Evolutionary conservation across 106 monocot genomes (phyloP).

Genomic region (Allium cepa): DNA sequence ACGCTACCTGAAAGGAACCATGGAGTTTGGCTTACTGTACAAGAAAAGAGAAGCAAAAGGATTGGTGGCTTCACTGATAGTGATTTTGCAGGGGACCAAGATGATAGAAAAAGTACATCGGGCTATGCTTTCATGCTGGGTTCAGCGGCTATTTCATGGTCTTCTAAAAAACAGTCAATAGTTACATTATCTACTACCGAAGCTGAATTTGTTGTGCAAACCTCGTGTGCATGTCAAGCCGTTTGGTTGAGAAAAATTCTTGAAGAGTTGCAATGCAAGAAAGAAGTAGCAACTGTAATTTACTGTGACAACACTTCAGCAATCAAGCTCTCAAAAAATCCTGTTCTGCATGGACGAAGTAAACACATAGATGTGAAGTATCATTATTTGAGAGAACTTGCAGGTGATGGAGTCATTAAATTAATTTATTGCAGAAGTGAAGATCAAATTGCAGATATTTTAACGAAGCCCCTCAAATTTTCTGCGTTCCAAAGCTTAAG

Average conservation of each 20-base stretch:
- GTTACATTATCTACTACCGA: constrained; percentile 9
- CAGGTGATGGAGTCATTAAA: neutral
- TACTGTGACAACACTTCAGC: constrained; percentile 13
- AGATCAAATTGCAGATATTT: constrained; percentile 9
- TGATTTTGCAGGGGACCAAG: constrained; percentile 12
- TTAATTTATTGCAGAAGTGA: neutral
- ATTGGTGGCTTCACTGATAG: constrained; percentile 16
- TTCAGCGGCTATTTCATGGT: constrained; percentile 5
- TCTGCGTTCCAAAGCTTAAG: neutral
- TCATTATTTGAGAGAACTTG: constrained; percentile 11
- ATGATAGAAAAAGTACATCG: constrained; percentile 12
- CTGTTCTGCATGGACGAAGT: constrained; percentile 4
- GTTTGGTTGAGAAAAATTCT: constrained; percentile 5
- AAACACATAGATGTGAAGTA: neutral
- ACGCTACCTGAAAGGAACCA: constrained; percentile 17
- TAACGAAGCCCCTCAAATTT: constrained; percentile 3
- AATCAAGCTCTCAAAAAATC: constrained; percentile 11
- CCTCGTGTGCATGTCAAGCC: constrained; percentile 5
- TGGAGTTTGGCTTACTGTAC: constrained; percentile 12
- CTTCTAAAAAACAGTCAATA: constrained; percentile 11
- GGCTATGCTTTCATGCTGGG: constrained; percentile 12
- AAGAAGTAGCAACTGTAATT: constrained; percentile 2
- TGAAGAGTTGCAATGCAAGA: constrained; percentile 1
- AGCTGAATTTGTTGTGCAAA: constrained; percentile 4
- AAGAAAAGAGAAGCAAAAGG: constrained; percentile 11